Conservation (phyloP, 441 rosid species). For the Aquilaria agallochum region DNA sequence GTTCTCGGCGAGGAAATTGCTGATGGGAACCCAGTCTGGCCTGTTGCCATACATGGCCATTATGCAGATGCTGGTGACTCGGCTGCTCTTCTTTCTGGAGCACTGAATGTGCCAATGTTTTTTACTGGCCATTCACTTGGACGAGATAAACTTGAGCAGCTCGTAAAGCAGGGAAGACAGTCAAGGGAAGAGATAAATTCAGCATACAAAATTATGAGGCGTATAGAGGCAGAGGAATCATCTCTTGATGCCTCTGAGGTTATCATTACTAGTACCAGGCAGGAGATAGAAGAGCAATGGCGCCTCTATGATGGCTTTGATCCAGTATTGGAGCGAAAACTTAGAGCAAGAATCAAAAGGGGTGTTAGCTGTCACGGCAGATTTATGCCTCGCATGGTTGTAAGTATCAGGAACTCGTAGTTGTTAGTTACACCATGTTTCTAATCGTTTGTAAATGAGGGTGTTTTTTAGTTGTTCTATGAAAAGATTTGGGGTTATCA, state of each 20-base stretch:
- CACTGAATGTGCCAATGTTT: slow-evolving; percentile 94
- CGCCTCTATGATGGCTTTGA: slow-evolving; percentile 93
- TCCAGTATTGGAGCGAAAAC: slow-evolving; percentile 67
- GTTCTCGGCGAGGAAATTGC: slow-evolving; percentile 81
- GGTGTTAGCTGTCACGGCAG: slow-evolving; percentile 89
- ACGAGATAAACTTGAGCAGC: slow-evolving; percentile 89
- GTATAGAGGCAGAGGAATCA: slow-evolving; percentile 93
- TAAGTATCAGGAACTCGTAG: slow-evolving; percentile 36
- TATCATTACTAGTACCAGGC: slow-evolving; percentile 86
- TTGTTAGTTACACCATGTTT: too few relatives aligned
- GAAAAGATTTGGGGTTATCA: background rate
- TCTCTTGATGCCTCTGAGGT: slow-evolving; percentile 89
- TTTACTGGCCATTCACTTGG: slow-evolving; percentile 98
- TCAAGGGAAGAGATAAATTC: slow-evolving; percentile 80
- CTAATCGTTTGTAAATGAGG: background rate
- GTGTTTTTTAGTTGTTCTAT: background rate
- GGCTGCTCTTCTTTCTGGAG: slow-evolving; percentile 90
- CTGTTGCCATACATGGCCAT: slow-evolving; percentile 96
- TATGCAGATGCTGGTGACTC: slow-evolving; percentile 98
- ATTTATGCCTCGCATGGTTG: slow-evolving; percentile 90
- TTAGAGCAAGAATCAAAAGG: slow-evolving; percentile 86
- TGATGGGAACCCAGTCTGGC: slow-evolving; percentile 82
- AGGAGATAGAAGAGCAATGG: slow-evolving; percentile 97
- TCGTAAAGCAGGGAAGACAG: slow-evolving; percentile 74
- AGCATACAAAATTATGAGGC: slow-evolving; percentile 82